A percentile compares a stretch with the other conserved stretches of the same genome.
Conservation (phyloP, 106 monocot genomes). For the Acorus calamus region DNA sequence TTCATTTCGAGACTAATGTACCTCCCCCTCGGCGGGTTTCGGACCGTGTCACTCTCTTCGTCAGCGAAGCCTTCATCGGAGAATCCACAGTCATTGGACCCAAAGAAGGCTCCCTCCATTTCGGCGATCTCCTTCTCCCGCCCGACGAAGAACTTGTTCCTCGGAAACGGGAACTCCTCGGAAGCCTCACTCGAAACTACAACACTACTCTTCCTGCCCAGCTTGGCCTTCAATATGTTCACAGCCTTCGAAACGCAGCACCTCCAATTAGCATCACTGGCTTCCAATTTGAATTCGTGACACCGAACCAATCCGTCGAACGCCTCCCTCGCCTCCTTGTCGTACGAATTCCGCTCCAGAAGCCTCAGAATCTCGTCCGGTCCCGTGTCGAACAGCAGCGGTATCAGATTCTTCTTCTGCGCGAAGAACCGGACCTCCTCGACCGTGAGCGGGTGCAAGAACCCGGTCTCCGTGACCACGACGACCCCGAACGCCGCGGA, state of each 20-base stretch:
- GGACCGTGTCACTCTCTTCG: slow-evolving; percentile 58
- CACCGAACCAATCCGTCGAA: slow-evolving; percentile 46
- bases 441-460: slow-evolving; percentile 50
- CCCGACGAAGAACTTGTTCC: slow-evolving; percentile 67
- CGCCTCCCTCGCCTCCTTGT: slow-evolving; percentile 56
- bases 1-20: slow-evolving; percentile 78
- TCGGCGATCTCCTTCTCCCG: slow-evolving; percentile 80
- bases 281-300: slow-evolving; percentile 57
- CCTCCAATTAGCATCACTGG: slow-evolving; percentile 76
- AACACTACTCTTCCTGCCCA: slow-evolving; percentile 45
- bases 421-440: slow-evolving; percentile 88
- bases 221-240: slow-evolving; percentile 38
- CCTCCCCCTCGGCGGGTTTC: slow-evolving; percentile 23
- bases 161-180: slow-evolving; percentile 57
- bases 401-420: slow-evolving; percentile 88
- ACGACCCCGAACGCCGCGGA: slow-evolving; percentile 60
- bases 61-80: slow-evolving; percentile 72
- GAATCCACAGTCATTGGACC: slow-evolving; percentile 39
- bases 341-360: slow-evolving; percentile 41
- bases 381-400: slow-evolving; percentile 61
- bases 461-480: slow-evolving; percentile 47
- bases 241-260: slow-evolving; percentile 47
- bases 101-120: slow-evolving; percentile 74
- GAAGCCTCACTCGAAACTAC: slow-evolving; percentile 23
- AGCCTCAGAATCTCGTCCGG: slow-evolving; percentile 43